Conservation (phyloP, 495 filamentous ascomycete species). For the Xylaria venustula region DNA sequence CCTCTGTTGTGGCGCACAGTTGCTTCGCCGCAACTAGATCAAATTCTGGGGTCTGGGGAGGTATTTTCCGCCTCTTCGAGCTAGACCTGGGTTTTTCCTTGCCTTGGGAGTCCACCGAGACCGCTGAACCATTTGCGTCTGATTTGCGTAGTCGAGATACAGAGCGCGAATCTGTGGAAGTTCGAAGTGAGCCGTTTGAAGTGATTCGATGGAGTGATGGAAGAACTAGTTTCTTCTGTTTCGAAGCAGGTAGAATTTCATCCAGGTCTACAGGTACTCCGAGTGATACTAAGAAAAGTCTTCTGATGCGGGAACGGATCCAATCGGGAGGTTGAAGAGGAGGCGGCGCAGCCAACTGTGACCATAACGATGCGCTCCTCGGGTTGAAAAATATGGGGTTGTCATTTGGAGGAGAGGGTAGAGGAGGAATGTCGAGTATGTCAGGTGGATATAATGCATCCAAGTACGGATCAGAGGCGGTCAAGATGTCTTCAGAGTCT, state of each 20-base stretch:
- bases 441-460: conserved; percentile 56
- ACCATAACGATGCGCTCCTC: conserved; percentile 85
- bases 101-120: conserved; percentile 55
- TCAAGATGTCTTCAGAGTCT: conserved; percentile 48
- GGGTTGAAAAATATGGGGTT: conserved; percentile 66
- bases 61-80: conserved; percentile 52
- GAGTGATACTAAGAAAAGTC: conserved; percentile 92
- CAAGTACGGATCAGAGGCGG: conserved; percentile 53
- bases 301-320: conserved; percentile 93
- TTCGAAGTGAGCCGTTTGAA: conserved; percentile 50
- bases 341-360: conserved; percentile 90
- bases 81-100: conserved; percentile 38
- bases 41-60: conserved; percentile 67
- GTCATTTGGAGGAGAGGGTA: conserved; percentile 45
- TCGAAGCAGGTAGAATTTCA: conserved; percentile 92
- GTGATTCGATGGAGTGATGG: conserved; percentile 71
- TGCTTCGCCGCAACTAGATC: conserved; percentile 77
- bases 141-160: conserved; percentile 50
- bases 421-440: conserved; percentile 48
- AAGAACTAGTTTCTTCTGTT: conserved; percentile 95
- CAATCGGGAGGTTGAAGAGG: conserved; percentile 95
- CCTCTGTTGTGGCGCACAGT: conserved; percentile 78
- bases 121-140: conserved; percentile 53
- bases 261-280: conserved; percentile 96
- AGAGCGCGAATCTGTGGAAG: conserved; percentile 49